Base-by-base conservation (phyloP, 2,329 filamentous ascomycete genomes). In the Zymoseptoria ardabiliae region DNA sequence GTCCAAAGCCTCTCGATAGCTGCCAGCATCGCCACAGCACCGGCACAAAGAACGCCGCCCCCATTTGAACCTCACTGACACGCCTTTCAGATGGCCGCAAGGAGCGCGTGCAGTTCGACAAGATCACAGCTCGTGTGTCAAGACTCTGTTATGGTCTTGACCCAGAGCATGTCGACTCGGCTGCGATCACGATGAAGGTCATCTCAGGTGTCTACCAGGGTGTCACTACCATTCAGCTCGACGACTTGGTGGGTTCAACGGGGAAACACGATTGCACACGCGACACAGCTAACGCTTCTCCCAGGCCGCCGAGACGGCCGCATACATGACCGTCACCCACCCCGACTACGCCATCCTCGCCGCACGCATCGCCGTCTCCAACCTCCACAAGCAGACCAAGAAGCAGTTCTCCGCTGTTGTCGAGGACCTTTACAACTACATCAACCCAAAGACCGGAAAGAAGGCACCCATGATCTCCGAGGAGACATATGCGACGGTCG, bases 351-450 rank as follows among this genome's bases (percentile, higher is more conserved):
- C 94, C 75, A 95, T 97, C 74, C 91, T 99, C 61, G 94, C 94
- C 66, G 94, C 94, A 67, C 92, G 94, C 79, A 97, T 99, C 73
- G 94, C 94, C 69, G 94, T 99, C 58, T 99, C 94, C 72, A 99
- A 99, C 81, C 88, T 99, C 61, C 94, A 99, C 87, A 99, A 99
- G 81, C 94, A 99, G 83, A 99, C 94, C 66, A 97, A 97, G 85
- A 99, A 99, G 83, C 93, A 97, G 75, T 99, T 95, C 81, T 97
- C 94, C n/a, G 82, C 90, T 54, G 94, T 99, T 61, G 84, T 99
- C 69, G 87, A 85, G 70, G 94, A 99, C 71, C 85, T 99, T 50
- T 97, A 93, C 79, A 84, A 94, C 80, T 99, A 97, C 76, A 81
- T 96, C 77, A 99, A 99, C 80, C 91, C 93, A 63, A 96, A 90